These are phyloP conservation scores for Ophiostoma ips DNA, from an alignment of 2,329 filamentous ascomycete genomes.

Conservation along the genomic window DNA sequence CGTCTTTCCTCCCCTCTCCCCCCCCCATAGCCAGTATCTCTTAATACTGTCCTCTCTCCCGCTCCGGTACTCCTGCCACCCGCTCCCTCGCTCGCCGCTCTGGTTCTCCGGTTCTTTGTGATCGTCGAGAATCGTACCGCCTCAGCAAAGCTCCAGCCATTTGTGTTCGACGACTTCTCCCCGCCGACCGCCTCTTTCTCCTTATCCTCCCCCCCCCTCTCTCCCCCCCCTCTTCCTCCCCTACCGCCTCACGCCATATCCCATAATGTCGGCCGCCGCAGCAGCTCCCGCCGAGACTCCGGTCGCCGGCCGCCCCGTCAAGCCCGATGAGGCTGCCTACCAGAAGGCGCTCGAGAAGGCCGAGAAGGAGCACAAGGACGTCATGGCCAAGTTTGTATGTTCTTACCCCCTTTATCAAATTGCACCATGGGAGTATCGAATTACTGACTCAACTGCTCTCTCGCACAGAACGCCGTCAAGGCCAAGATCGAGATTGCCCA, in stretches of 20 bases:
- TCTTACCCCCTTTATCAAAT: neutral
- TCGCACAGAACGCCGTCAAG: slow-evolving; percentile 65
- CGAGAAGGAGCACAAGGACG: slow-evolving; percentile 72
- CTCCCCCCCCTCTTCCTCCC: neutral
- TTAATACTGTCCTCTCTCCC: neutral
- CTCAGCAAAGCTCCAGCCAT: neutral
- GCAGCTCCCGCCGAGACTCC: slow-evolving; percentile 23
- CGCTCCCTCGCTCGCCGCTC: neutral
- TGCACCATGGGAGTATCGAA: neutral
- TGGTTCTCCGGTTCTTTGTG: neutral
- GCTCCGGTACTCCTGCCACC: neutral
- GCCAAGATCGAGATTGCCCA: slow-evolving; percentile 74
- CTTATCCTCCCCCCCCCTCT: neutral
- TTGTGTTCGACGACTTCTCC: neutral
- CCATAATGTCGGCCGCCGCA: slow-evolving; percentile 34
- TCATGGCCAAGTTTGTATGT: slow-evolving; percentile 44
- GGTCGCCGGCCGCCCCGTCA: slow-evolving; percentile 53
- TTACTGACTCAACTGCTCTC: neutral
- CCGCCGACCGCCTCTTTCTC: neutral
- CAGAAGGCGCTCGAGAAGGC: slow-evolving; percentile 65
- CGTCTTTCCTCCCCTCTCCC: neutral
- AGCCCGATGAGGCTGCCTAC: slow-evolving; percentile 76
- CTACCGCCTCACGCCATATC: neutral
- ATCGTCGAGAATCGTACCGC: neutral
- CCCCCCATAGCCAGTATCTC: too few species aligned